These are phyloP conservation scores for Asterophora parasitica DNA, from an alignment of 768 basidiomycete species.

Conservation along the genomic window DNA sequence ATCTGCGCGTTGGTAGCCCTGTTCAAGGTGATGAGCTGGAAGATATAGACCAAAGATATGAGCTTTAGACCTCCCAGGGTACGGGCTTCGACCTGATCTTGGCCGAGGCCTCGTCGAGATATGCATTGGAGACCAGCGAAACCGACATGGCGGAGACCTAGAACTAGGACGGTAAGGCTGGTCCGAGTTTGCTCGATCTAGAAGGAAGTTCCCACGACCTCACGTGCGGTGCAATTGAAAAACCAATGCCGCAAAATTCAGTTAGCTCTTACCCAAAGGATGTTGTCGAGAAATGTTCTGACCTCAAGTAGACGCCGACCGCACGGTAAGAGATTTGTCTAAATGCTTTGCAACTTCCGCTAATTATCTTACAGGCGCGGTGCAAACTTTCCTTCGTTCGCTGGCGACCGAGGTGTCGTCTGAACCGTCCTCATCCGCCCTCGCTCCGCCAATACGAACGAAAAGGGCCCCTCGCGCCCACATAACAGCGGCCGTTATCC, in stretches of 20 bases:
- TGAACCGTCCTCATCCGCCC: slow-evolving; percentile 17
- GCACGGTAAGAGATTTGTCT: slow-evolving; percentile 19
- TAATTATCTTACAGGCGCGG: slow-evolving; percentile 7
- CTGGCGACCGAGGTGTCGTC: slow-evolving; percentile 40
- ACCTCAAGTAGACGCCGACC: slow-evolving; percentile 26
- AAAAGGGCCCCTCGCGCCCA: slow-evolving; percentile 19
- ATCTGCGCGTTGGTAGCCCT: slow-evolving; percentile 95
- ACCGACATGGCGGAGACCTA: slow-evolving; percentile 54
- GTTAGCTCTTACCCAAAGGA: slow-evolving; percentile 6
- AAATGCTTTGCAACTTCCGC: not conserved
- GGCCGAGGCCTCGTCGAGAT: slow-evolving; percentile 80
- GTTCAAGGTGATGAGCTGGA: slow-evolving; percentile 10
- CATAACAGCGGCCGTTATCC: slow-evolving; percentile 60
- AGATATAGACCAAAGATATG: not conserved
- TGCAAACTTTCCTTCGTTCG: slow-evolving; percentile 26
- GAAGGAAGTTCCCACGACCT: slow-evolving; percentile 12
- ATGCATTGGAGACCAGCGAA: slow-evolving; percentile 72
- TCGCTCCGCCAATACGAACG: slow-evolving; percentile 13
- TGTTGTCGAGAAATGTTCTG: slow-evolving; percentile 31
- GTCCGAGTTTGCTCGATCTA: not conserved
- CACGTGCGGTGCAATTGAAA: slow-evolving; percentile 13
- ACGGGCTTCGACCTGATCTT: slow-evolving; percentile 90
- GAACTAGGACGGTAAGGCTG: too few species aligned
- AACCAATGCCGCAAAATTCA: too few species aligned
- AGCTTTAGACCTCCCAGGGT: slow-evolving; percentile 82